Conservation (phyloP, 345 rosid genomes). For the Iberis pinnata region DNA sequence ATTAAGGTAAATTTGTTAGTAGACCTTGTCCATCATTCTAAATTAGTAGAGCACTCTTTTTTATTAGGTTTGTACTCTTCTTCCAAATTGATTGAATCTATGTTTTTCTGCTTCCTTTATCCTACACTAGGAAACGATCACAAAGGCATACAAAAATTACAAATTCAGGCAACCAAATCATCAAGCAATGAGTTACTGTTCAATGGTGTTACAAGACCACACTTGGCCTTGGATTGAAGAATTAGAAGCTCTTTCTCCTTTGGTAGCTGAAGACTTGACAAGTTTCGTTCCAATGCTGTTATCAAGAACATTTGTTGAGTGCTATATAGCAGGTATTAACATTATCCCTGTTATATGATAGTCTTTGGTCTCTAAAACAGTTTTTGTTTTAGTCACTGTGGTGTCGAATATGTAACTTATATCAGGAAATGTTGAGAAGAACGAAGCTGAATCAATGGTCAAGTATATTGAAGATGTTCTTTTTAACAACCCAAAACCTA, state of each 20-base stretch:
- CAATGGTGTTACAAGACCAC: constrained; percentile 54
- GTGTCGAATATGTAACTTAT: too few relatives aligned
- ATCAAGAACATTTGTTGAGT: constrained; percentile 61
- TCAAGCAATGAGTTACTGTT: constrained; percentile 76
- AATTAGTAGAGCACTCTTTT: too few relatives aligned
- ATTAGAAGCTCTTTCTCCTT: constrained; percentile 21
- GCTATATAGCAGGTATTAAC: constrained; percentile 58
- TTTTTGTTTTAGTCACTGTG: neutral
- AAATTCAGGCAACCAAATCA: constrained; percentile 80
- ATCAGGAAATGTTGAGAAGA: constrained; percentile 60
- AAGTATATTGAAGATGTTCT: constrained; percentile 52
- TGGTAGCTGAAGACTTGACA: constrained; percentile 36
- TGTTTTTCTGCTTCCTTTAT: constrained; percentile 4
- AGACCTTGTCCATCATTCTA: neutral
- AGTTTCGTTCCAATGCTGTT: constrained; percentile 56
- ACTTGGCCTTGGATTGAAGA: constrained; percentile 73
- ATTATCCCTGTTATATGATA: neutral
- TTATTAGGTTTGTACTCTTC: too few relatives aligned
- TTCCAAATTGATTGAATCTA: constrained; percentile 2
- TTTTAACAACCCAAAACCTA: constrained; percentile 47
- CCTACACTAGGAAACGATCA: constrained; percentile 56
- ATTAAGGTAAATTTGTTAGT: constrained; percentile 53
- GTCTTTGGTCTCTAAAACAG: neutral
- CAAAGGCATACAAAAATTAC: constrained; percentile 60
- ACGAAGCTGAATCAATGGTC: constrained; percentile 59